Evolutionary conservation across 805 yeast genomes (phyloP).

Genomic region (Tetrapisispora phaffii): DNA sequence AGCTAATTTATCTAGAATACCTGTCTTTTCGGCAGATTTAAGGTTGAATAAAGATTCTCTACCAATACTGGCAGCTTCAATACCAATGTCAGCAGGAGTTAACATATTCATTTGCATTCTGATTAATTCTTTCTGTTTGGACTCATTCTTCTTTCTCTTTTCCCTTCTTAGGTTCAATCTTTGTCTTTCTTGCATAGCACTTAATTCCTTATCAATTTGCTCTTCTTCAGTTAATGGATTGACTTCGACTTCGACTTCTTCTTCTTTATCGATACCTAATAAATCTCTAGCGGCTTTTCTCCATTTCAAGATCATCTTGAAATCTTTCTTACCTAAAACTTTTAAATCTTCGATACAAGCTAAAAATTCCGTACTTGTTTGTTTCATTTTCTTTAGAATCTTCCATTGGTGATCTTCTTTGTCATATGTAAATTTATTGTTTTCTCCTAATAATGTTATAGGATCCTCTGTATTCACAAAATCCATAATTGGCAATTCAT

Average conservation of each 20-base stretch:
- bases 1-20: conserved; percentile 60
- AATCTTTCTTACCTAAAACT: conserved; percentile 90
- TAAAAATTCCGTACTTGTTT: conserved; percentile 67
- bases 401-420: conserved; percentile 60
- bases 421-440: conserved; percentile 54
- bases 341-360: conserved; percentile 86
- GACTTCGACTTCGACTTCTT: conserved; percentile 45
- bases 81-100: conserved; percentile 85
- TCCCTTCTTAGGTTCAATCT: conserved; percentile 65
- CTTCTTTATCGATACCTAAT: conserved; percentile 53
- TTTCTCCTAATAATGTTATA: conserved; percentile 66
- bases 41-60: conserved; percentile 73
- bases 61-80: conserved; percentile 79
- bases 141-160: conserved; percentile 71
- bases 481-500: conserved; percentile 64
- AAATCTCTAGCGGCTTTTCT: conserved; percentile 75
- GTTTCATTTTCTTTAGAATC: conserved; percentile 57
- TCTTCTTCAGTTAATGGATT: conserved; percentile 79
- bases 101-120: conserved; percentile 96
- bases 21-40: conserved; percentile 79
- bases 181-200: conserved; percentile 61
- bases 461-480: conserved; percentile 79
- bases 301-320: conserved; percentile 76
- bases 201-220: conserved; percentile 76
- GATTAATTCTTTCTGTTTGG: conserved; percentile 74